Evolutionary conservation across 2,329 filamentous ascomycete species (phyloP).

Genomic region (Geoglossum cookeanum): DNA sequence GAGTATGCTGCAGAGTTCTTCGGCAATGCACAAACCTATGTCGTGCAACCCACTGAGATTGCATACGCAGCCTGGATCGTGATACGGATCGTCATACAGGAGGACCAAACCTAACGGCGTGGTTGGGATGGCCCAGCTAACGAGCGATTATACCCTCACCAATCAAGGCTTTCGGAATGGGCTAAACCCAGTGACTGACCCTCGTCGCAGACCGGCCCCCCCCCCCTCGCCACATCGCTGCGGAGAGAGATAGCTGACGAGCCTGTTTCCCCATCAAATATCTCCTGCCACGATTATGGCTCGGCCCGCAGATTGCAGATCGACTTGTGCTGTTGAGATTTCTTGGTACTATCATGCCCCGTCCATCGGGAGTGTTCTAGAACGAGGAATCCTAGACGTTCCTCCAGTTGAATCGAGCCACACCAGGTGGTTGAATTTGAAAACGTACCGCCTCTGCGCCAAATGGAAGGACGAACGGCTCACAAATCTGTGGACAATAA

Average conservation of each 20-base stretch:
- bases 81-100: background rate
- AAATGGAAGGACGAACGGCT: background rate
- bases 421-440: background rate
- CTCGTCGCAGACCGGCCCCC: background rate
- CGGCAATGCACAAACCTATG: background rate
- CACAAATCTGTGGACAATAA: background rate
- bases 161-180: background rate
- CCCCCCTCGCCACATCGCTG: background rate
- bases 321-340: background rate
- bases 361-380: background rate
- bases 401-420: background rate
- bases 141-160: background rate
- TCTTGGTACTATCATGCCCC: background rate
- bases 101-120: background rate
- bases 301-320: background rate
- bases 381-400: background rate
- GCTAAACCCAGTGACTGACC: background rate
- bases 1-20: background rate
- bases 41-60: background rate
- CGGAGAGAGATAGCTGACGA: background rate
- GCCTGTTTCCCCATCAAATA: background rate
- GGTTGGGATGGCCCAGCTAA: background rate
- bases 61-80: background rate
- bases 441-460: background rate
- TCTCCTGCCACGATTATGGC: background rate